Percentiles rank a stretch among this genome's conserved stretches.
Evolutionary conservation across 805 yeast genomes (phyloP).

Genomic region (Maudiozyma saulgeensis): DNA sequence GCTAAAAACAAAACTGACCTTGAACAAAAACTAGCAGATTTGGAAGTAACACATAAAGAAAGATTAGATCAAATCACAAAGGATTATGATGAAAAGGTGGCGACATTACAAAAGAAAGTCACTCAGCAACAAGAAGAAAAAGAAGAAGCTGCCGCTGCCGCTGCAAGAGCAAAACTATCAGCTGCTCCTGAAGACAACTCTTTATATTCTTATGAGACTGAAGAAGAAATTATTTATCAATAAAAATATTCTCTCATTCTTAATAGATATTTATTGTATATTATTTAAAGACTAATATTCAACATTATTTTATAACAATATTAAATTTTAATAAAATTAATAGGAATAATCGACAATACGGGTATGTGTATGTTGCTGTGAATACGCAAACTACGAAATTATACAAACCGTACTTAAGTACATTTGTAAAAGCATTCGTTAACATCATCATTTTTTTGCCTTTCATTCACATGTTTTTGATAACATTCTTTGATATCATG

Average conservation of each 20-base stretch:
- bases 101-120: conserved; percentile 5
- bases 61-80: conserved; percentile 14
- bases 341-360: too few relatives aligned
- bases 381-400: too few relatives aligned
- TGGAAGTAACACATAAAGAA: conserved; percentile 15
- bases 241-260: not conserved
- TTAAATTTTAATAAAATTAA: too few relatives aligned
- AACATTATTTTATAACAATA: not conserved
- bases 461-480: too few relatives aligned
- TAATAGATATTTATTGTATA: not conserved
- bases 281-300: not conserved
- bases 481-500: too few relatives aligned
- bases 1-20: conserved; percentile 20
- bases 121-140: conserved; percentile 36
- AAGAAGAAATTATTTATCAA: conserved; percentile 39
- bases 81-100: conserved; percentile 13
- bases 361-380: too few relatives aligned
- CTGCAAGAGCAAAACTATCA: conserved; percentile 3
- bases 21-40: conserved; percentile 12
- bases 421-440: too few relatives aligned
- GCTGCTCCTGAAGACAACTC: conserved; percentile 4
- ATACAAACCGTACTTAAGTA: too few relatives aligned
- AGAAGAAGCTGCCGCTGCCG: conserved; percentile 8
- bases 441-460: too few relatives aligned
- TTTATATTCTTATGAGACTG: conserved; percentile 33